These are phyloP conservation scores for Lasiosphaeris hirsuta DNA, from an alignment of 495 filamentous ascomycete genomes.

Conservation along the genomic window DNA sequence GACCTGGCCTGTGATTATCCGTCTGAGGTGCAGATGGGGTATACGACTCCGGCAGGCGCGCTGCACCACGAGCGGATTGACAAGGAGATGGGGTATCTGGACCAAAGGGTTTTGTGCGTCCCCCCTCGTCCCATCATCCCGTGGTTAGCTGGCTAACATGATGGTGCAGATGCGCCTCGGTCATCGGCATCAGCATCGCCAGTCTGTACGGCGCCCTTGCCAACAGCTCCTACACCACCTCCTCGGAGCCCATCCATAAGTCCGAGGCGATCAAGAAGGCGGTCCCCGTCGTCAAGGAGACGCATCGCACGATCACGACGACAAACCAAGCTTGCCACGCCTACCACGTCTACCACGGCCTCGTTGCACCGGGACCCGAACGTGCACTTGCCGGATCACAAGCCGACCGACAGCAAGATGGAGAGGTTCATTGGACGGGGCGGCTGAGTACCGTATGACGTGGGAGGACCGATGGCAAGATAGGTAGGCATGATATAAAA, in stretches of 20 bases:
- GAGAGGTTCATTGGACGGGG: constrained; percentile 9
- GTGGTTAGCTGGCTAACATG: background rate
- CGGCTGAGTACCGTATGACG: background rate
- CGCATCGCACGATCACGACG: background rate
- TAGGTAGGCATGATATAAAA: no score
- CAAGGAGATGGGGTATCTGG: constrained; percentile 8
- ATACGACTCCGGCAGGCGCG: constrained; percentile 6
- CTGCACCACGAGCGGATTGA: background rate
- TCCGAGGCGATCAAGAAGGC: background rate
- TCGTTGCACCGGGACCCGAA: background rate
- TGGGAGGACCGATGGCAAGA: no score
- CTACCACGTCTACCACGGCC: background rate
- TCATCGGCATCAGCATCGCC: background rate
- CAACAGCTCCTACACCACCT: background rate
- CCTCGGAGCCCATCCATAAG: background rate
- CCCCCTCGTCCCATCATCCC: background rate
- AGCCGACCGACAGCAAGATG: constrained; percentile 6
- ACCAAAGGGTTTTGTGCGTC: background rate
- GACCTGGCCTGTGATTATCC: constrained; percentile 31
- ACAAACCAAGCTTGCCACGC: background rate
- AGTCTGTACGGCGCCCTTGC: constrained; percentile 5
- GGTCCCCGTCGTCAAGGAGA: background rate
- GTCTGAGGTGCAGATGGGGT: constrained; percentile 16
- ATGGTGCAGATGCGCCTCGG: background rate
- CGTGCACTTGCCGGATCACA: background rate